Evolutionary conservation across 257 asterid genomes (phyloP).

Genomic region (Solanum virginianum): DNA sequence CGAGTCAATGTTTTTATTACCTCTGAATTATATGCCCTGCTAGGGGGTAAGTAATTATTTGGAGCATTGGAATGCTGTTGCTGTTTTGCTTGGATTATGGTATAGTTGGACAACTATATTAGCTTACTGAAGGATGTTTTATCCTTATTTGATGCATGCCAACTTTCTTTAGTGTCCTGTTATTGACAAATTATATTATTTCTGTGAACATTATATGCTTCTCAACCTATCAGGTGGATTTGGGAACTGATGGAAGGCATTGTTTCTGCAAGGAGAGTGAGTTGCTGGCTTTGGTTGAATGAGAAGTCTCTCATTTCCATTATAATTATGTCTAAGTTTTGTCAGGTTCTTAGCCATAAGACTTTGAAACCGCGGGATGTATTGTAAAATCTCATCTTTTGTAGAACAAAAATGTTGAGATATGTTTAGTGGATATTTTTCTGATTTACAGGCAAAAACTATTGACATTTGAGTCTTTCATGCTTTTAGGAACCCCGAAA

Average conservation of each 20-base stretch:
- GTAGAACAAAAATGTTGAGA: neutral
- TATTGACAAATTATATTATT: neutral
- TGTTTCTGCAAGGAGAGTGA: conserved; percentile 45
- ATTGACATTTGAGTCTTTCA: neutral
- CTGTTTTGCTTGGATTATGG: neutral
- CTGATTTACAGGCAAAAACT: neutral
- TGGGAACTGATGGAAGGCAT: conserved; percentile 64
- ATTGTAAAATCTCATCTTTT: neutral
- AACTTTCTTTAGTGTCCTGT: neutral
- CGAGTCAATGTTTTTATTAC: neutral
- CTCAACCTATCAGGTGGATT: conserved; percentile 41
- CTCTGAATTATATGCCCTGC: neutral
- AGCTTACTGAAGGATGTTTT: neutral
- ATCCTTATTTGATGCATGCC: neutral
- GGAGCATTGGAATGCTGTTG: neutral
- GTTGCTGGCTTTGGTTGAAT: conserved; percentile 35
- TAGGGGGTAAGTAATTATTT: neutral
- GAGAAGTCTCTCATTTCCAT: neutral
- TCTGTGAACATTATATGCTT: neutral
- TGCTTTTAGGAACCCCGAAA: neutral
- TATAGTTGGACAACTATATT: neutral
- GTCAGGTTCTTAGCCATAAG: neutral
- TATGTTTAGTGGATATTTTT: neutral
- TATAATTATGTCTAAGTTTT: neutral
- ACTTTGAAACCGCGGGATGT: neutral